These are phyloP conservation scores for Knoxdaviesia proteae DNA, from an alignment of 2,329 filamentous ascomycete species.

Conservation along the genomic window DNA sequence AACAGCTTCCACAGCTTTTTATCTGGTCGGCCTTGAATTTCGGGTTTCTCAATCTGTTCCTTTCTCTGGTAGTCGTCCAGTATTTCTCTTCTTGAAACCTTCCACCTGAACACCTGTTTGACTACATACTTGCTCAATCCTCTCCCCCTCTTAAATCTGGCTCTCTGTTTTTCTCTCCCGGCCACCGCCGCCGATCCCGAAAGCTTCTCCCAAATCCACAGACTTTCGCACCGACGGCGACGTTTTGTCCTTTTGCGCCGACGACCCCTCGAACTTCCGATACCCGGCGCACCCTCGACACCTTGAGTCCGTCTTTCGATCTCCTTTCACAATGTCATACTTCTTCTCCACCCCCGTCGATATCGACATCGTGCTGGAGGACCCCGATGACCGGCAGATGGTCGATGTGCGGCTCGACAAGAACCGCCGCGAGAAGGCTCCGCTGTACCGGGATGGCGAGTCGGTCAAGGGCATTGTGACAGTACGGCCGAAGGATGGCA, in stretches of 20 bases:
- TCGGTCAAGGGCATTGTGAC: slow-evolving; percentile 94
- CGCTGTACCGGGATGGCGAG: slow-evolving; percentile 93
- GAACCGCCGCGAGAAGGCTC: slow-evolving; percentile 89
- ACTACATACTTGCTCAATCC: no score
- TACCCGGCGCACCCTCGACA: no score
- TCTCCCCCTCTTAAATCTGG: not conserved
- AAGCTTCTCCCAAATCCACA: not conserved
- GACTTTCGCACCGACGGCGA: not conserved
- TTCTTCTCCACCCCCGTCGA: slow-evolving; percentile 97
- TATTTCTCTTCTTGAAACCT: no score
- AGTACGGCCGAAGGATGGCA: slow-evolving; percentile 90
- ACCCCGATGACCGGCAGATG: slow-evolving; percentile 81
- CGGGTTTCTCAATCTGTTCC: no score
- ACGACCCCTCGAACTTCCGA: no score
- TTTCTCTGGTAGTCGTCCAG: no score
- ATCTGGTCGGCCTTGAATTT: no score
- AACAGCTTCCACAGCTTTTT: no score
- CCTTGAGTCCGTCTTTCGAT: not conserved
- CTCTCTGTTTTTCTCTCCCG: not conserved
- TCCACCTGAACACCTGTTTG: no score
- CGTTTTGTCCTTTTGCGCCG: not conserved
- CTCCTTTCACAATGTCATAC: slow-evolving; percentile 54
- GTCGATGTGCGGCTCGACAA: slow-evolving; percentile 98
- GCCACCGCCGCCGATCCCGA: not conserved
- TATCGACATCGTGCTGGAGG: slow-evolving; percentile 94